Conservation (phyloP, 108 stramenopile genomes). For the Nitzschia sp. region DNA sequence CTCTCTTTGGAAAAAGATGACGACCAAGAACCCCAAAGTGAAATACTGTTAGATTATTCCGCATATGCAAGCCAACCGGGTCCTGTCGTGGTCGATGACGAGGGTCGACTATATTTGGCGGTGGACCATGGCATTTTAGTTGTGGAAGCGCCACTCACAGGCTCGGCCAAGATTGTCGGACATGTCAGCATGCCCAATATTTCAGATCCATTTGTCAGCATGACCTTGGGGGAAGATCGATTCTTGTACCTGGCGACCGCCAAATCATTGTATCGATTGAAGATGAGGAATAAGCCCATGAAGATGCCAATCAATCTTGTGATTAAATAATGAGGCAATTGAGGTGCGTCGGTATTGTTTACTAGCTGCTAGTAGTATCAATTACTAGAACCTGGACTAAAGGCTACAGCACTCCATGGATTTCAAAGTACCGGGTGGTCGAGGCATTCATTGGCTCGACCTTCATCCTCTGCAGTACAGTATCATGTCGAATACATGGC, state of each 20-base stretch:
- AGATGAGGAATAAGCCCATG: slow-evolving; percentile 37
- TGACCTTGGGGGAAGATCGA: slow-evolving; percentile 68
- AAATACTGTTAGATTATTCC: slow-evolving; percentile 18
- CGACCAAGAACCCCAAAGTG: slow-evolving; percentile 22
- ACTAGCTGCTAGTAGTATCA: no score
- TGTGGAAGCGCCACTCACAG: slow-evolving; percentile 24
- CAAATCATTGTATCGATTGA: slow-evolving; percentile 43
- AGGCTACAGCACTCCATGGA: no score
- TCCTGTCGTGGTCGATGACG: slow-evolving; percentile 48
- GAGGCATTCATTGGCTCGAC: no score
- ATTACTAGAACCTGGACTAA: no score
- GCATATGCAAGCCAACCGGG: slow-evolving; percentile 26
- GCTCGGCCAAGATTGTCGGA: slow-evolving; percentile 5
- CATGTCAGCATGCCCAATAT: slow-evolving; percentile 15
- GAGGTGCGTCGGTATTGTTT: no score
- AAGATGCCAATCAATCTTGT: slow-evolving; percentile 46
- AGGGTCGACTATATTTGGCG: slow-evolving; percentile 51
- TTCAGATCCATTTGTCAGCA: slow-evolving; percentile 9
- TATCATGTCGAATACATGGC: no score
- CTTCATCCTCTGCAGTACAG: no score
- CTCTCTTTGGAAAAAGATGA: slow-evolving; percentile 37
- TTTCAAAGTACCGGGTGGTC: no score
- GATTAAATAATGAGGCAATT: slow-evolving; percentile 7
- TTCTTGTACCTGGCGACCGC: slow-evolving; percentile 63
- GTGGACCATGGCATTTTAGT: slow-evolving; percentile 36